phyloP scores from a whole-genome alignment of 192 early-diverging fungal genomes.

The Endogone sp. region DNA sequence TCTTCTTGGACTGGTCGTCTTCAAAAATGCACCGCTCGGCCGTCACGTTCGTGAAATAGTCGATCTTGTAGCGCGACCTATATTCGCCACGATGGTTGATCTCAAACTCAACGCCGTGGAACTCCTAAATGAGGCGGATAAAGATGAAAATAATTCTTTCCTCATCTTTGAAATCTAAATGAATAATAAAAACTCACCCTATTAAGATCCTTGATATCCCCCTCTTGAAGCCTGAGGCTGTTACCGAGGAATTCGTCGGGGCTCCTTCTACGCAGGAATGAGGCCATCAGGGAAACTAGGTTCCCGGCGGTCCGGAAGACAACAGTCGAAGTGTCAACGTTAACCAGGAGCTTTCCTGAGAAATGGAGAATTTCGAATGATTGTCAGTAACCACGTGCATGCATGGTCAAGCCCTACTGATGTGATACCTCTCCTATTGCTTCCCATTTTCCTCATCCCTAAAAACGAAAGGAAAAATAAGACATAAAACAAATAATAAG shows the following conservation, averaged over 20 bases:
- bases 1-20: slow-evolving; percentile 42
- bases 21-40: slow-evolving; percentile 72
- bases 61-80: slow-evolving; percentile 69
- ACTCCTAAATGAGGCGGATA: not conserved
- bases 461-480: too few species aligned
- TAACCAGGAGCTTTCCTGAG: not conserved
- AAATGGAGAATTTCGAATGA: too few species aligned
- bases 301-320: not conserved
- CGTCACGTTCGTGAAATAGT: slow-evolving; percentile 59
- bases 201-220: not conserved
- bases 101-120: slow-evolving; percentile 33
- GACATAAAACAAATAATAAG: too few species aligned
- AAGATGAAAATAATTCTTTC: too few species aligned
- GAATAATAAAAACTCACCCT: not conserved
- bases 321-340: not conserved
- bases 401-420: too few species aligned
- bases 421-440: too few species aligned
- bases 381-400: too few species aligned
- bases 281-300: not conserved
- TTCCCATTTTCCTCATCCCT: too few species aligned
- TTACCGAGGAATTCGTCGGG: not conserved
- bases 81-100: slow-evolving; percentile 64
- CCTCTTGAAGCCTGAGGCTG: not conserved
- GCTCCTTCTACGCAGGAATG: not conserved
- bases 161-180: not conserved